phyloP scores from a whole-genome alignment of 805 yeast species.

The Vanderwaltozyma tropicalis region DNA sequence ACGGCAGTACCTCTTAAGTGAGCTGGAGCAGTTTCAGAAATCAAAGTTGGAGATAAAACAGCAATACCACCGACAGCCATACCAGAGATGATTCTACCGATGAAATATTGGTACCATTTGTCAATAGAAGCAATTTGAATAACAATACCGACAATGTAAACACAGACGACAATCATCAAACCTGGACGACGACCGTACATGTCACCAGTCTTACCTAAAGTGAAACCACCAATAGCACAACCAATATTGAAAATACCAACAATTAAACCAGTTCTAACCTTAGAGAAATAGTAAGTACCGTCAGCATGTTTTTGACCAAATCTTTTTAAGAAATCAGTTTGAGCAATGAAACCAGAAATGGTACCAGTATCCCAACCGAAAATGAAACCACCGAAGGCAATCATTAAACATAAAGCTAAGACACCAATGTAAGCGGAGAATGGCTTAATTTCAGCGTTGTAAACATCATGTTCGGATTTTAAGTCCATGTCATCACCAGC shows the following conservation, averaged over 20 bases:
- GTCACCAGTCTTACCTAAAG: conserved; percentile 50
- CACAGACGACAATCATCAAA: conserved; percentile 47
- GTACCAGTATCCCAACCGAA: conserved; percentile 80
- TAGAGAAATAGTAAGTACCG: conserved; percentile 34
- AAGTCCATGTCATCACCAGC: conserved; percentile 8
- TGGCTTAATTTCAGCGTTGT: conserved; percentile 10
- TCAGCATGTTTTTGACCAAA: conserved; percentile 35
- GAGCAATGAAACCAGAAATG: conserved; percentile 45
- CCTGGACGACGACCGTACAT: conserved; percentile 56
- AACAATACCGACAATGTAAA: conserved; percentile 57
- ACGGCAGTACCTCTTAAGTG: conserved; percentile 63
- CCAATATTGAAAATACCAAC: conserved; percentile 62
- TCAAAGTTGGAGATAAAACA: conserved; percentile 64
- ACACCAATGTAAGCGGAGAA: conserved; percentile 21
- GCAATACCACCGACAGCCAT: conserved; percentile 73
- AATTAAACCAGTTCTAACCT: conserved; percentile 47
- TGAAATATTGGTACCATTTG: conserved; percentile 61
- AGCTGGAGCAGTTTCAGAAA: conserved; percentile 34
- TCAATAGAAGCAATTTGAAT: conserved; percentile 47
- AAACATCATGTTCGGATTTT: conserved; percentile 1
- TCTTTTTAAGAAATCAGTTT: conserved; percentile 42
- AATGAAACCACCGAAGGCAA: conserved; percentile 69
- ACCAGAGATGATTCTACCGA: conserved; percentile 64
- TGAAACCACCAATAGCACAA: conserved; percentile 63
- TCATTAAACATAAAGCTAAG: conserved; percentile 28